These are phyloP conservation scores for Exophiala sideris DNA, from an alignment of 2,329 filamentous ascomycete species.

Conservation along the genomic window DNA sequence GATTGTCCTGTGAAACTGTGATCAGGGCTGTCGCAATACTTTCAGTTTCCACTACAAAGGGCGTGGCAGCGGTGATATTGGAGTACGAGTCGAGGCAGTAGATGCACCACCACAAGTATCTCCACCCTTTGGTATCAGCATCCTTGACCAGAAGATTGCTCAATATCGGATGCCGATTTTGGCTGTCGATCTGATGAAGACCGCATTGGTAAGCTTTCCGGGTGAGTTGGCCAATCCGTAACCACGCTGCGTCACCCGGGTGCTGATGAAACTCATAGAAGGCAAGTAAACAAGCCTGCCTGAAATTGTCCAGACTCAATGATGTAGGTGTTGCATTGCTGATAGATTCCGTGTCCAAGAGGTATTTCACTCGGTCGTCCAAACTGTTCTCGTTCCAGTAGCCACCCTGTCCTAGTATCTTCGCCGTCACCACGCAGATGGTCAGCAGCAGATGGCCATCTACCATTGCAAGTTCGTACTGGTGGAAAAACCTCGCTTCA, in stretches of 20 bases:
- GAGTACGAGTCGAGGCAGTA: not conserved
- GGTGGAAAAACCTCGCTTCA: not conserved
- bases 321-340: not conserved
- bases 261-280: not conserved
- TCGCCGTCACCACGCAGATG: not conserved
- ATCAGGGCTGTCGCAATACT: not conserved
- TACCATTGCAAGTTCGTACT: not conserved
- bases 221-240: not conserved
- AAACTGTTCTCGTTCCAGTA: not conserved
- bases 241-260: not conserved
- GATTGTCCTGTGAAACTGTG: not conserved
- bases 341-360: not conserved
- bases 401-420: not conserved
- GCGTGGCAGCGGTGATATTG: not conserved
- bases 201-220: not conserved
- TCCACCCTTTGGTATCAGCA: not conserved
- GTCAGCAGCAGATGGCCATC: not conserved
- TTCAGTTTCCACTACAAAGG: not conserved
- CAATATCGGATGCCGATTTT: not conserved
- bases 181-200: not conserved
- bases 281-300: not conserved
- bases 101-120: not conserved
- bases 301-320: not conserved
- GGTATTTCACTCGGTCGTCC: not conserved
- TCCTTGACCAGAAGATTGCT: not conserved